Evolutionary conservation across 1,139 yeast species (phyloP), one percentile per base, ranked within the genome.

Genomic region (Candida smagusa): DNA sequence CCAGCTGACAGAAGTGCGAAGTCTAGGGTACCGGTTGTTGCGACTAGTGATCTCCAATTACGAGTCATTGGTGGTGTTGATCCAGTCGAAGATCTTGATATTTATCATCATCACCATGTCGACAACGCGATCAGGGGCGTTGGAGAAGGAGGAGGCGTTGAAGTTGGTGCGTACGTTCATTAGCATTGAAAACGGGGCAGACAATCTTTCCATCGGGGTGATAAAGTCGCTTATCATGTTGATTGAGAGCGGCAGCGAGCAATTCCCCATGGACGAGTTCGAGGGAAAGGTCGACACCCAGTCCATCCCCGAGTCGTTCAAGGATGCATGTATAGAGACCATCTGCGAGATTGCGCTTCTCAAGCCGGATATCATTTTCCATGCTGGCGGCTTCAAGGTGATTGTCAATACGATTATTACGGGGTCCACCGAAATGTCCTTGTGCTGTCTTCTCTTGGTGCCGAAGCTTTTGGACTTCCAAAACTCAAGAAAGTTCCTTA

Each of bases 121-220:
- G 0, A 79, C 80, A 39, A 73, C 76, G 21, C 58, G 68, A 24
- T 60, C 75, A 11, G 61, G 67, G 31, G 68, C 78, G 22, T 59
- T 78, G 3, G 97, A 90, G 52, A 74, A 92, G 45, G 81, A 81
- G 33, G 90, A 90, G 52, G 95, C 96, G 0, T 52, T 92, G 28
- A 84, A 83, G 50, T 64, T 90, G 23, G 61, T 88, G 1, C 68
- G 97, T 25, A 65, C 72, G 31, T 79, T 85, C 43, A 54, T 85
- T 8, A 79, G 73, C 30, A 67, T 79, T 2, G 77, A 77, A 2
- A 69, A 65, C 27, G 90, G 90, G 0, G 62, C 74, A 3, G 65
- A 69, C 22, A 73, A 74, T 44, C 55, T 89, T 9, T 75, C 84
- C 2, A 67, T 77, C 25, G 88, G 95, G 0, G 73, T 86, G 3